These are phyloP conservation scores for Limnanthes douglasii DNA, from an alignment of 345 rosid genomes.

Conservation along the genomic window DNA sequence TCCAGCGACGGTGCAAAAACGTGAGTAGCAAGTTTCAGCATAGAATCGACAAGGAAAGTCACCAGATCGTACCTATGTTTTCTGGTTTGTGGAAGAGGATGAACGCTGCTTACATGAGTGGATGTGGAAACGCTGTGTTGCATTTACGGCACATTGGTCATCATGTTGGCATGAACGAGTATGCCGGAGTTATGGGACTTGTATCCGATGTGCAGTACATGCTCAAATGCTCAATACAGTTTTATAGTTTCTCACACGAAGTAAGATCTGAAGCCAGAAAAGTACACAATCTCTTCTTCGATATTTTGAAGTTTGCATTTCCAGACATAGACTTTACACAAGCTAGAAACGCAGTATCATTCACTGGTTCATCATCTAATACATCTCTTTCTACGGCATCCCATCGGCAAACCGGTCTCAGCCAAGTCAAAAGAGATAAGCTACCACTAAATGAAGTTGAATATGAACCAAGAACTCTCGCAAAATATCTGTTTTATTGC, in stretches of 20 bases:
- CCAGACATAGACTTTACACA: slow-evolving; percentile 82
- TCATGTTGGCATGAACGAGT: slow-evolving; percentile 75
- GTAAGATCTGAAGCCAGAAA: slow-evolving; percentile 94
- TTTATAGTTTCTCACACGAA: slow-evolving; percentile 83
- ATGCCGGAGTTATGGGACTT: slow-evolving; percentile 69
- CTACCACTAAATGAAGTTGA: slow-evolving; percentile 43
- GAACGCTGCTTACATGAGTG: slow-evolving; percentile 47
- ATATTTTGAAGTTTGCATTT: slow-evolving; percentile 80
- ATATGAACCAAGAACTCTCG: slow-evolving; percentile 33
- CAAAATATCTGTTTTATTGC: slow-evolving; percentile 31
- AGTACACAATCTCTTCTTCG: slow-evolving; percentile 96
- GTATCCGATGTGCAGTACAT: slow-evolving; percentile 80
- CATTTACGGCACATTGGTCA: slow-evolving; percentile 78
- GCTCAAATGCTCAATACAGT: slow-evolving; percentile 83
- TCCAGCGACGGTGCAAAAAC: slow-evolving; percentile 90
- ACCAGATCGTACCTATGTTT: slow-evolving; percentile 82
- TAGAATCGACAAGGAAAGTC: slow-evolving; percentile 88
- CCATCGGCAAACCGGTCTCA: slow-evolving; percentile 28
- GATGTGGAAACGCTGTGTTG: slow-evolving; percentile 54
- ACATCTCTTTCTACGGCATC: slow-evolving; percentile 32
- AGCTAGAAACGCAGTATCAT: slow-evolving; percentile 60
- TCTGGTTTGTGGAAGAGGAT: slow-evolving; percentile 82
- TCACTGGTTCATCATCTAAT: slow-evolving; percentile 38
- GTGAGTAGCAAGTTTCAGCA: slow-evolving; percentile 83
- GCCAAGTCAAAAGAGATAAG: slow-evolving; percentile 56